Evolutionary conservation across 108 stramenopile genomes (phyloP), one percentile per base, ranked within the genome.

Genomic region (Stephanodiscus minutulus): DNA sequence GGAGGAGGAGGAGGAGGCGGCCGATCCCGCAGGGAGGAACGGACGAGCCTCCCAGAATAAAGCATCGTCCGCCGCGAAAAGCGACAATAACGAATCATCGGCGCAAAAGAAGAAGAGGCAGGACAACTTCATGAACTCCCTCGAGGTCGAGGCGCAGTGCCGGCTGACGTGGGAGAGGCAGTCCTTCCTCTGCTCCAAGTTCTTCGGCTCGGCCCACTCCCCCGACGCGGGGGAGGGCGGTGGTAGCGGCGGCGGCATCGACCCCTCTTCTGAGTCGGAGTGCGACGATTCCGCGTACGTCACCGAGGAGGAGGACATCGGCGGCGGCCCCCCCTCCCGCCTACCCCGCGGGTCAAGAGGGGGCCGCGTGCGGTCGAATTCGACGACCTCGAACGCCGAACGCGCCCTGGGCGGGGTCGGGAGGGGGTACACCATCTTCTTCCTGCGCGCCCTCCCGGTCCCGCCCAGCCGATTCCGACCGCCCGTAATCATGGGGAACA

Each of bases 401-500:
- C 71, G 73, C 15, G 64, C 60, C 39, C 63, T 79, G 1, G 54
- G 57, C 27, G 70, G 60, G 9, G 62, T 57, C 15, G 74, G 72
- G 7, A 76, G 82, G 17, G 95, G 96, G 1, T 91, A 75, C 56
- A 72, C 81, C 20, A 61, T 94, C 24, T 98, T 97, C 80, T 99
- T 99, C 58, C 28, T 92, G 44, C 89, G 91, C 46, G 85, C 86
- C 27, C 71, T 99, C 28, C 81, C 92, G 17, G 98, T 99, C 39
- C 95, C 99, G 7, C 98, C 98, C 11, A 91, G 87, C 17, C 84
- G 97, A 22, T 99, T 98, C 77, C 95, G 99, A 18, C 99, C 99
- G 15, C 93, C 98, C 8, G 93, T 96, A 79, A 59, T 83, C 17
- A 65, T 99, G 82, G 98, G 87, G 12, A 94, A 83, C 59, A 85